phyloP scores from a whole-genome alignment of 768 basidiomycete species.

The Mycena vitilis region DNA sequence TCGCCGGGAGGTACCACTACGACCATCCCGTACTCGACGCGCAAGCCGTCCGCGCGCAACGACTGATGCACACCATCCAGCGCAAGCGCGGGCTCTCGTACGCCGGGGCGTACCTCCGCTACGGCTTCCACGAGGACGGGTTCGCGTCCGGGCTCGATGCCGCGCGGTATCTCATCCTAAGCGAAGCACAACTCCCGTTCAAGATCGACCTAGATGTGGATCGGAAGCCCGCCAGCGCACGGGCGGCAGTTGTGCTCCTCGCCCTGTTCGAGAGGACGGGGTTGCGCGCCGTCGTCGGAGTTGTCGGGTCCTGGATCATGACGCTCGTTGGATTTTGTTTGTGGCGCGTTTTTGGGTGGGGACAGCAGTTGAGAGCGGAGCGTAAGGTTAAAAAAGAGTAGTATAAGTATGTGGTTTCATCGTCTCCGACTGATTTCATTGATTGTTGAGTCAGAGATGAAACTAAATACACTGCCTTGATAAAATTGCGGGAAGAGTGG shows the following conservation, averaged over 20 bases:
- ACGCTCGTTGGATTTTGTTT: conserved; percentile 20
- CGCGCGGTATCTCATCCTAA: conserved; percentile 35
- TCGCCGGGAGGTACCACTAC: conserved; percentile 67
- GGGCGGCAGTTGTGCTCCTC: conserved; percentile 22
- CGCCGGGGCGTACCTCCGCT: conserved; percentile 79
- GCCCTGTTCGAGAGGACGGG: conserved; percentile 28
- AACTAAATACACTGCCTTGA: too few species aligned
- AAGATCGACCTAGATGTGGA: conserved; percentile 32
- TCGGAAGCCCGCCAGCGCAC: conserved; percentile 26
- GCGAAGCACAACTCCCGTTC: conserved; percentile 18
- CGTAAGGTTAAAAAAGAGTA: conserved; percentile 11
- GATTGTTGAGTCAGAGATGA: too few species aligned
- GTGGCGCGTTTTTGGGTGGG: conserved; percentile 26
- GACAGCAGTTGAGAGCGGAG: conserved; percentile 13
- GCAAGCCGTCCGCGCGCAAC: conserved; percentile 67
- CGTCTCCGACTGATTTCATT: too few species aligned
- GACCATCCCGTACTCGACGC: conserved; percentile 75
- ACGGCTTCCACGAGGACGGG: conserved; percentile 88
- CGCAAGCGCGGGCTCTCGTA: conserved; percentile 70
- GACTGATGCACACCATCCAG: conserved; percentile 67
- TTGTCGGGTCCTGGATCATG: conserved; percentile 19
- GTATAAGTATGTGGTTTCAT: too few species aligned
- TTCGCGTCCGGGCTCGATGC: conserved; percentile 63
- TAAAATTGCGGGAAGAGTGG: too few species aligned
- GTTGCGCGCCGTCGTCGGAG: conserved; percentile 8